A percentile compares a stretch with the other conserved stretches of the same genome.
Evolutionary conservation across 805 yeast genomes (phyloP).

Genomic region (Saturnispora gosingensis): DNA sequence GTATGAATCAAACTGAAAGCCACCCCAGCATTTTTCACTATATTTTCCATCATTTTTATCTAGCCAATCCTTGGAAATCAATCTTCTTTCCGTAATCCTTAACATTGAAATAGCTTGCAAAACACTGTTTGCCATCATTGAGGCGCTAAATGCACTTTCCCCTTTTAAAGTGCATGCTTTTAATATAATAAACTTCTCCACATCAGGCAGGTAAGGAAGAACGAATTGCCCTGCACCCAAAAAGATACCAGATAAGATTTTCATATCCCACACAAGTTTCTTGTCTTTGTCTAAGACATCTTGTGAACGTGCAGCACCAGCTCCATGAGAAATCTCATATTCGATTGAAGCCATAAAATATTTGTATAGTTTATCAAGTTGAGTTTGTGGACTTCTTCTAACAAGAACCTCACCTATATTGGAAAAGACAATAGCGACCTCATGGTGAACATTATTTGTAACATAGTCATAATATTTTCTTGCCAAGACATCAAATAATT

Average conservation of each 20-base stretch:
- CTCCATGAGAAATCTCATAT: constrained; percentile 71
- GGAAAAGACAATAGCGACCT: constrained; percentile 59
- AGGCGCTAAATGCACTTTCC: constrained; percentile 52
- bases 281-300: constrained; percentile 74
- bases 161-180: constrained; percentile 39
- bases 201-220: constrained; percentile 34
- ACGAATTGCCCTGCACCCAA: constrained; percentile 55
- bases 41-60: constrained; percentile 28
- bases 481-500: constrained; percentile 38
- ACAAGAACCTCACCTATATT: constrained; percentile 66
- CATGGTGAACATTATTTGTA: constrained; percentile 46
- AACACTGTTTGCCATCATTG: constrained; percentile 52
- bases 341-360: constrained; percentile 43
- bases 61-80: constrained; percentile 39
- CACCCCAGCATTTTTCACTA: constrained; percentile 63
- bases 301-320: constrained; percentile 60
- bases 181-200: constrained; percentile 40
- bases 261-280: constrained; percentile 59
- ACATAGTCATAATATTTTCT: constrained; percentile 48
- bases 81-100: constrained; percentile 45
- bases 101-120: constrained; percentile 56
- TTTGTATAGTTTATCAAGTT: constrained; percentile 36
- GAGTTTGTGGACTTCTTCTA: constrained; percentile 46
- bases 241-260: constrained; percentile 59
- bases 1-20: constrained; percentile 45